Evolutionary conservation across 2,329 filamentous ascomycete genomes (phyloP), one percentile per base, ranked within the genome.

Genomic region (Xylariaceae sp.): DNA sequence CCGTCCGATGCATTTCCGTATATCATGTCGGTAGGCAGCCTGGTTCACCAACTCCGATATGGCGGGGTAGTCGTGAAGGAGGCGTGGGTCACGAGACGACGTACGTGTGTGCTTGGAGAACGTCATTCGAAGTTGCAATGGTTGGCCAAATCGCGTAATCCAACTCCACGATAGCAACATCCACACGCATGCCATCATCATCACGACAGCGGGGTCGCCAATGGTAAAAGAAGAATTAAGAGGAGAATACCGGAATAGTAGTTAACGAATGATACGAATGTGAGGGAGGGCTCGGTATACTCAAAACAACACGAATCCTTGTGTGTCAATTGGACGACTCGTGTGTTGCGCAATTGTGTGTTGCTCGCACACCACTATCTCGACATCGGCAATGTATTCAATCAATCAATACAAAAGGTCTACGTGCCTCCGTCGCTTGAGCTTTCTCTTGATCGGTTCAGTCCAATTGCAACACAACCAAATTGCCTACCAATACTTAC

Each of bases 81-180:
- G 22, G 22, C 22, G 22, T 5, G 22, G 22, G 22, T 7, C 22
- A 28, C 22, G 22, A 28, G 22, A 28, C 22, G 22, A 28, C 22
- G 22, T 28, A 7, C 22, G 18, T 39, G 40, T 16, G 45, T 9
- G 19, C 22, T 48, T 31, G 16, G 47, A 36, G 28, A 22, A 31
- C 34, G 31, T 16, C 31, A 31, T 39, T 46, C 36, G 42, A 41
- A 45, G 46, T 42, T 31, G 34, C 33, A 38, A 50, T 42, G 19
- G 43, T 40, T 53, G 53, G 47, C 45, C 54, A 42, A 42, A 66
- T 66, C 60, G 59, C 63, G 63, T 63, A 61, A 66, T 66, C 54
- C 45, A 60, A 53, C 62, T 61, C 58, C 58, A 60, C 60, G 54
- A 54, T 63, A 64, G 59, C 63, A 63, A 63, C 62, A 63, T 66